These are phyloP conservation scores for Aspergillus asperescens DNA, from an alignment of 495 filamentous ascomycete genomes.

Conservation along the genomic window DNA sequence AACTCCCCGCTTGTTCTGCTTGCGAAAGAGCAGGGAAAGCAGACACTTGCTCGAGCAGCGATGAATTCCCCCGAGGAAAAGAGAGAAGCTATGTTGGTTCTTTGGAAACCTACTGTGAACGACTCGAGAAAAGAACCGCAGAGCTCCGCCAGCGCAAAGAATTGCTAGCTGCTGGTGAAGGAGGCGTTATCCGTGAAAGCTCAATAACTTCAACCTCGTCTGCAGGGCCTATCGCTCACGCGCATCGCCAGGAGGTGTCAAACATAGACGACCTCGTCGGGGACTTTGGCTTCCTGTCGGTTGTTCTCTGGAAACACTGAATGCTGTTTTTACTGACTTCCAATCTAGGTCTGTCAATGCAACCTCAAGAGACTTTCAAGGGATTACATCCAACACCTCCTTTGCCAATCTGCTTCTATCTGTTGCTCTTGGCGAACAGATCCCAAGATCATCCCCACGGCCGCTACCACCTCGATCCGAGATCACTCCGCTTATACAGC, in stretches of 20 bases:
- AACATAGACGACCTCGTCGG: constrained; percentile 77
- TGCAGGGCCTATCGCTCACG: constrained; percentile 30
- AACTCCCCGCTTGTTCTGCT: constrained; percentile 86
- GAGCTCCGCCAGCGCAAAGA: constrained; percentile 53
- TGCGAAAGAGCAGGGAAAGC: constrained; percentile 80
- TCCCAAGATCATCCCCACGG: constrained; percentile 53
- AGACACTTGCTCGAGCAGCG: constrained; percentile 83
- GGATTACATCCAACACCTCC: constrained; percentile 75
- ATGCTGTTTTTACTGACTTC: constrained; percentile 5
- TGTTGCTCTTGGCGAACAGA: constrained; percentile 59
- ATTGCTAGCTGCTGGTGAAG: constrained; percentile 53
- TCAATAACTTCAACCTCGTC: constrained; percentile 43
- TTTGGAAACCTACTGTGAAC: constrained; percentile 80
- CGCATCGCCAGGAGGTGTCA: constrained; percentile 55
- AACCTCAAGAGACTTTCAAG: constrained; percentile 85
- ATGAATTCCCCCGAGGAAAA: constrained; percentile 90
- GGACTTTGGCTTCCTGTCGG: constrained; percentile 74
- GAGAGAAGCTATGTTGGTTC: constrained; percentile 94
- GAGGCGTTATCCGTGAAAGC: constrained; percentile 54
- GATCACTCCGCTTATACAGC: constrained; percentile 62
- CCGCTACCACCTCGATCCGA: constrained; percentile 60
- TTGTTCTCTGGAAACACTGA: neutral
- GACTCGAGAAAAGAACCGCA: constrained; percentile 65
- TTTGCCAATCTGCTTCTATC: constrained; percentile 79
- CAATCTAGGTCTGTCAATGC: constrained; percentile 74